Conservation (phyloP, 352 stramenopile species). For the Pythium vanterpoolii region DNA sequence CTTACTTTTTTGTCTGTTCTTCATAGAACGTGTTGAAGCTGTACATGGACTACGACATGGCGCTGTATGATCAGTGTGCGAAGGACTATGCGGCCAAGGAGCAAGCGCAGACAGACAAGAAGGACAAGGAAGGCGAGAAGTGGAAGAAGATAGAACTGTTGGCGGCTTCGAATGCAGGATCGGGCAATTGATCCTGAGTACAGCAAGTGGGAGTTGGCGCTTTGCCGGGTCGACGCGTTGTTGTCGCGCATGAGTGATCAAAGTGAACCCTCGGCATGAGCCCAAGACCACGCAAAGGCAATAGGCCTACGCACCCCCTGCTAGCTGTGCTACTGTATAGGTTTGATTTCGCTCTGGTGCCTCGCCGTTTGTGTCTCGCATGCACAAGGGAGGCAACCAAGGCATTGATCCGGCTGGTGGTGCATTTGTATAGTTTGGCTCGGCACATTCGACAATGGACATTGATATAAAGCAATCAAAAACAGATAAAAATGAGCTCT, state of each 20-base stretch:
- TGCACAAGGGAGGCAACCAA: neutral
- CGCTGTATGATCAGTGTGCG: constrained; percentile 90
- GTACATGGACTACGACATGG: constrained; percentile 91
- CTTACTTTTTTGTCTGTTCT: constrained; percentile 9
- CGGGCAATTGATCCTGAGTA: constrained; percentile 23
- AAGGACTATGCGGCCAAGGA: constrained; percentile 84
- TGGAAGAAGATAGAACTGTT: constrained; percentile 94
- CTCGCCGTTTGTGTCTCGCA: neutral
- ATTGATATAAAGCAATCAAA: constrained; percentile 24
- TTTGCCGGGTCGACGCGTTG: neutral
- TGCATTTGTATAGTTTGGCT: constrained; percentile 35
- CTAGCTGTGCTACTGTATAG: constrained; percentile 24
- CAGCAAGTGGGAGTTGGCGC: constrained; percentile 10
- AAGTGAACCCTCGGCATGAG: constrained; percentile 3
- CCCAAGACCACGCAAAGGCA: constrained; percentile 18
- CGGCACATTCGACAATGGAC: constrained; percentile 25
- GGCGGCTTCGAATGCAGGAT: constrained; percentile 68
- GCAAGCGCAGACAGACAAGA: constrained; percentile 59
- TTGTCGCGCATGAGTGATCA: constrained; percentile 8
- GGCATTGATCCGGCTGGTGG: constrained; percentile 17
- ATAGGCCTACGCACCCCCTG: constrained; percentile 24
- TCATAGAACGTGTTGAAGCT: constrained; percentile 65
- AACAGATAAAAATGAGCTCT: constrained; percentile 7
- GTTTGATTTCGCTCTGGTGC: constrained; percentile 15
- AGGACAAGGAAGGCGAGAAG: constrained; percentile 83